Evolutionary conservation across 2,329 filamentous ascomycete species (phyloP), one percentile per base, ranked within the genome.

Genomic region (Beauveria bassiana): DNA sequence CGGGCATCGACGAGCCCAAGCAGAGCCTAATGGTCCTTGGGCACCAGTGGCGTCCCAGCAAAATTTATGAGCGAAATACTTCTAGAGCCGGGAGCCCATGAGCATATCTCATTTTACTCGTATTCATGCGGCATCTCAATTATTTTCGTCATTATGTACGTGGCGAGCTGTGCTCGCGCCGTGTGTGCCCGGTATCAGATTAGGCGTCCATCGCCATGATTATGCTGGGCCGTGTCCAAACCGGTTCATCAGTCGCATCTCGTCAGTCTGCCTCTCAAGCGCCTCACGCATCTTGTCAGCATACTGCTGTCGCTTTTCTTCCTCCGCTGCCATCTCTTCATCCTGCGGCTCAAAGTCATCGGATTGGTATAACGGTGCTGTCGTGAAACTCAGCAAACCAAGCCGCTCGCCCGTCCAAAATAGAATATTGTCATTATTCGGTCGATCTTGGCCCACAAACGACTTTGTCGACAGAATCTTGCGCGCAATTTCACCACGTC

Each of bases 371-470:
- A 79, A 77, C 5, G 80, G 73, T 68, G 73, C 70, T 45, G 78
- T 74, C 1, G 85, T 84, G 69, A 90, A 90, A 60, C 76, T 80
- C 22, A 96, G 73, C 62, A 95, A 78, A 0, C 91, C 93, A 52
- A 96, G 77, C 65, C 86, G 87, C 62, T 96, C 91, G 20, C 91
- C 93, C 0, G 92, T 96, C 92, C 92, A 96, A 52, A 96, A 79
- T 4, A 96, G 73, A 14, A 97, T 74, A 67, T 93, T 88, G 68
- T 91, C 86, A 55, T 83, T 72, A 66, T 83, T 85, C 12, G 70
- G 67, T 40, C 69, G 64, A 42, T 68, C 65, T n/a, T 68, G 64
- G 49, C 64, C 74, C 28, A 62, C 62, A 65, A 70, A 53, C 4
- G 78, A 77, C 57, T 75, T 72, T 3, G 83, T 87, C 3, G 90